Base-by-base conservation (phyloP, 2,329 filamentous ascomycete genomes). In the Xylaria sp. region DNA sequence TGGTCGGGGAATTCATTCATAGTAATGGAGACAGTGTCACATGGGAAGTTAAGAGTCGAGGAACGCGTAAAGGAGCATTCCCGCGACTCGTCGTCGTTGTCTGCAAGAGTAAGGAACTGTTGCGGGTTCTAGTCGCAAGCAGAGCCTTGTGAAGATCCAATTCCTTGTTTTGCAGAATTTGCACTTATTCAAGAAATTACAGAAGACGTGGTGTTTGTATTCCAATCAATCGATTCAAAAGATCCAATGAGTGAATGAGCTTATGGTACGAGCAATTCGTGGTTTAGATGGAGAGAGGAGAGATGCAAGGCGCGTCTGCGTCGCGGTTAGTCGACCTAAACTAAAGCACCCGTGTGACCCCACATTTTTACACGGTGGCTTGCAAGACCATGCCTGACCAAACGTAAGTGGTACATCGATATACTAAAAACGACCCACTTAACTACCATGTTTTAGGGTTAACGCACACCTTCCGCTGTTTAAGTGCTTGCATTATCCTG, bases 61-160 rank as follows among this genome's bases (percentile, higher is more conserved):
- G 46, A 60, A 43, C 57, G 56, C 54, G 70, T 69, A 23, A 56
- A 25, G 18, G 59, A 64, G 68, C 75, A 76, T 76, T 69, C 65
- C 74, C 55, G 66, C 43, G 62, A 41, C 33, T 36, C 33, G 64
- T 64, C 49, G 64, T 64, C 49, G 65, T 61, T 68, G 9, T 67
- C 41, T 20, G 65, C 61, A 64, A 64, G 52, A 49, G 64, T 60
- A 55, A 70, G 63, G 62, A 64, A 68, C 70, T 62, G 72, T 39
- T 66, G 68, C 72, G 68, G 64, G 51, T 54, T 73, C 70, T 74
- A 77, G 36, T 73, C 66, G 69, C 69, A 71, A 71, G 63, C 62
- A 58, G 69, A 70, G 39, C 66, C 61, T 75, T 66, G 71, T 72
- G 72, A 64, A 58, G 10, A 51, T 61, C 23, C 43, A 51, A 61